Evolutionary conservation across 2,329 filamentous ascomycete species (phyloP).

Genomic region (Aspergillus sp.): DNA sequence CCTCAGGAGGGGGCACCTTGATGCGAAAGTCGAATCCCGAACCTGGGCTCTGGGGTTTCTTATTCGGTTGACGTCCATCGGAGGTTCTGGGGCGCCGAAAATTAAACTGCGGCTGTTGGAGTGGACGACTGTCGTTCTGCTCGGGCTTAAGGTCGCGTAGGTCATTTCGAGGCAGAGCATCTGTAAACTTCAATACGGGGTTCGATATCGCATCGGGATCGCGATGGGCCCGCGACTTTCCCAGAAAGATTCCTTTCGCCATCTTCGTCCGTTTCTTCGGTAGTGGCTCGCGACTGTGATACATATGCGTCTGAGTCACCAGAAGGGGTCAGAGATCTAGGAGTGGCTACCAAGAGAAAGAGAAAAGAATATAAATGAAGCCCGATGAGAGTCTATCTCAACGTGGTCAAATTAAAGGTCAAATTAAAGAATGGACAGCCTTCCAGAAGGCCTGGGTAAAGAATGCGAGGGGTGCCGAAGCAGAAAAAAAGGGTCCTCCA

Average conservation of each 20-base stretch:
- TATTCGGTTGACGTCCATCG: conserved; percentile 16
- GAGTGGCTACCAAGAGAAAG: conserved; percentile 1
- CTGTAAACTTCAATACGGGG: conserved; percentile 31
- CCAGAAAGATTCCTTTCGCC: conserved; percentile 28
- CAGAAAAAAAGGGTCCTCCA: conserved; percentile 17
- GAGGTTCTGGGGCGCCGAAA: conserved; percentile 22
- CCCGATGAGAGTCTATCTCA: conserved; percentile 15
- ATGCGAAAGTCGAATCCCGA: conserved; percentile 33
- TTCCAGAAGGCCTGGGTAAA: conserved; percentile 37
- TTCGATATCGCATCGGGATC: conserved; percentile 28
- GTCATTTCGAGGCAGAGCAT: conserved; percentile 32
- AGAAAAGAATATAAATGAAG: conserved; percentile 9
- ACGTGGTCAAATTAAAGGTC: conserved; percentile 17
- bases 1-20: conserved; percentile 25
- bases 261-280: conserved; percentile 18
- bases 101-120: conserved; percentile 13
- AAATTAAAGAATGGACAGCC: conserved; percentile 33
- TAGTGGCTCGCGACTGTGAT: neutral
- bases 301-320: neutral
- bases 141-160: conserved; percentile 18
- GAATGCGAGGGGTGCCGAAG: conserved; percentile 13
- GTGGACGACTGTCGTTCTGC: conserved; percentile 9
- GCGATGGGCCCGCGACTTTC: conserved; percentile 28
- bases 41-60: conserved; percentile 12
- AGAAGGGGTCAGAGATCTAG: neutral